Conservation (phyloP, 1,284 basidiomycete genomes). For the Chalciporus piperatoides region DNA sequence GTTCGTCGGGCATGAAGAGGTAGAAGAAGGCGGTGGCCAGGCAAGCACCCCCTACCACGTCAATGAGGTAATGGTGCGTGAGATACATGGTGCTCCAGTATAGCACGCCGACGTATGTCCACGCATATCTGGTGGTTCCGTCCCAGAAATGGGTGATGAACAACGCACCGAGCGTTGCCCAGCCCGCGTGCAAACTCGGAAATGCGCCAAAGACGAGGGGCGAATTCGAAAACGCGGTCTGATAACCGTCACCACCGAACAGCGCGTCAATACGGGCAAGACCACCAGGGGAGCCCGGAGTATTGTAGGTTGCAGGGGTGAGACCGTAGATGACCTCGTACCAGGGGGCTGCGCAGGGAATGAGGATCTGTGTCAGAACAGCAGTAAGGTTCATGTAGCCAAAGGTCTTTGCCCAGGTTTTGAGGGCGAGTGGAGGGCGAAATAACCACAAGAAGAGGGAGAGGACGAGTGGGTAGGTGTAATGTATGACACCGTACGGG, state of each 20-base stretch:
- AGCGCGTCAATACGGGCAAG: constrained; percentile 90
- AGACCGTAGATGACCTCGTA: constrained; percentile 98
- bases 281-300: constrained; percentile 91
- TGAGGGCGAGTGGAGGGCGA: constrained; percentile 75
- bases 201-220: constrained; percentile 98
- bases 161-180: constrained; percentile 89
- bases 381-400: constrained; percentile 93
- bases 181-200: constrained; percentile 89
- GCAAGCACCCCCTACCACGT: constrained; percentile 92
- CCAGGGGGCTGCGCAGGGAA: constrained; percentile 97
- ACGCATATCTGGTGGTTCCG: constrained; percentile 61
- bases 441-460: constrained; percentile 78
- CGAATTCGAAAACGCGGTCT: constrained; percentile 80
- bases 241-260: constrained; percentile 80
- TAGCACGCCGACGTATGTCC: constrained; percentile 83
- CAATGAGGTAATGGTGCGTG: constrained; percentile 96
- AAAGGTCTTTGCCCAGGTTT: constrained; percentile 86
- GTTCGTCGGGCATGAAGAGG: constrained; percentile 77
- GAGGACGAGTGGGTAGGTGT: constrained; percentile 78
- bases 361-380: constrained; percentile 84
- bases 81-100: constrained; percentile 99
- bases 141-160: constrained; percentile 97
- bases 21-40: constrained; percentile 89
- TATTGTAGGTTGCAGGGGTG: constrained; percentile 89
- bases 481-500: constrained; percentile 94